phyloP scores from a whole-genome alignment of 225 moss, liverwort and hornwort genomes.

The Thuidium tamariscinum region DNA sequence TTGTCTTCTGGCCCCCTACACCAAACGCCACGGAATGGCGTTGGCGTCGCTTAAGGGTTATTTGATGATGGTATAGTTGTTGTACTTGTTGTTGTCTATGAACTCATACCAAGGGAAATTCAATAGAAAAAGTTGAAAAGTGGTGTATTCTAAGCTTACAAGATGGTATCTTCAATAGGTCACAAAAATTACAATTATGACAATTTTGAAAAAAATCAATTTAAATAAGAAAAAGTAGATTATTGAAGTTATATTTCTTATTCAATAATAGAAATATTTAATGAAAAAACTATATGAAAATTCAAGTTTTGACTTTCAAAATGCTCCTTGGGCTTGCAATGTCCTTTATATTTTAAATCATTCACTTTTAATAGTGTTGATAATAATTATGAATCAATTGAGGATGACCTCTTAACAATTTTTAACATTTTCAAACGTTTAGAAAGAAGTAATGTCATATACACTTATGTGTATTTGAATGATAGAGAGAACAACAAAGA shows the following conservation, averaged over 20 bases:
- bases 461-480: not conserved
- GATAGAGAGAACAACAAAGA: not conserved
- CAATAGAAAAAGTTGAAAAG: not conserved
- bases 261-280: rapidly evolving
- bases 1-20: too few relatives aligned
- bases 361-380: not conserved
- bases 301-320: not conserved
- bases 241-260: not conserved
- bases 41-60: too few relatives aligned
- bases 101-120: not conserved
- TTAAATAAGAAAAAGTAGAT: not conserved
- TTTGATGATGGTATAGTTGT: too few relatives aligned
- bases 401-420: not conserved
- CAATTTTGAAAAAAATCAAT: not conserved
- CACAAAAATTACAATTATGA: not conserved
- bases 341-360: not conserved
- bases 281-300: not conserved
- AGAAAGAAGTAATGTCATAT: not conserved
- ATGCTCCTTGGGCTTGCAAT: rapidly evolving
- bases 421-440: not conserved
- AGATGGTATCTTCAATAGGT: not conserved
- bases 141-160: not conserved
- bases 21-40: too few relatives aligned
- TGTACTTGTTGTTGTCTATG: too few relatives aligned
- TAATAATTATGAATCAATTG: not conserved